Conservation (phyloP, 148 eudicot species). For the Chenopodium formosanum region DNA sequence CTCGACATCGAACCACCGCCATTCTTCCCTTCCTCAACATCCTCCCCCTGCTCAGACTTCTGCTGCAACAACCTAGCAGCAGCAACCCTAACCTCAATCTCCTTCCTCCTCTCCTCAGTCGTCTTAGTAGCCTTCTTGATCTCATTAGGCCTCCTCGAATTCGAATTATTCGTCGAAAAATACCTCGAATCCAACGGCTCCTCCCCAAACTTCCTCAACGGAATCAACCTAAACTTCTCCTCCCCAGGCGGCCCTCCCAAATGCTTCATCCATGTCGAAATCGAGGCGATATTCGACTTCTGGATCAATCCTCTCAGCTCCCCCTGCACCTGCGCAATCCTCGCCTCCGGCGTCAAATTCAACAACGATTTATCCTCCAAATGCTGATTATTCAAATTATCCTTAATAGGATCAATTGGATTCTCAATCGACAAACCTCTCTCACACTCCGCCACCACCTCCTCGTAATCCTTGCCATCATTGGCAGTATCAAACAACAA, state of each 20-base stretch:
- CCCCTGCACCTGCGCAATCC: slow-evolving; percentile 50
- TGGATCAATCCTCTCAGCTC: slow-evolving; percentile 59
- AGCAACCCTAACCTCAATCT: slow-evolving; percentile 89
- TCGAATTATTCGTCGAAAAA: slow-evolving; percentile 32
- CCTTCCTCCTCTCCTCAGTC: slow-evolving; percentile 80
- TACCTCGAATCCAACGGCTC: slow-evolving; percentile 74
- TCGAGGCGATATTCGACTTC: slow-evolving; percentile 67
- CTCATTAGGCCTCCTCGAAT: slow-evolving; percentile 57
- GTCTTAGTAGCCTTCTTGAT: slow-evolving; percentile 88
- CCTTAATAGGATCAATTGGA: slow-evolving; percentile 83
- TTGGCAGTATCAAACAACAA: slow-evolving; percentile 64
- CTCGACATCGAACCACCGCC: neutral
- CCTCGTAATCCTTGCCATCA: slow-evolving; percentile 71
- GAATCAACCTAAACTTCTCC: slow-evolving; percentile 68
- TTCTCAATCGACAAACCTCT: slow-evolving; percentile 66
- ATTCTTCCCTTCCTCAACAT: slow-evolving; percentile 40
- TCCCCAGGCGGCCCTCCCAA: slow-evolving; percentile 60
- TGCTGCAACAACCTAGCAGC: slow-evolving; percentile 93
- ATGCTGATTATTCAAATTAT: slow-evolving; percentile 35
- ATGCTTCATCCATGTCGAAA: slow-evolving; percentile 83
- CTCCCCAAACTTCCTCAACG: slow-evolving; percentile 55
- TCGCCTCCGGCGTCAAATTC: slow-evolving; percentile 38
- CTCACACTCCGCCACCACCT: slow-evolving; percentile 77
- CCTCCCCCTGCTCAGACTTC: slow-evolving; percentile 45
- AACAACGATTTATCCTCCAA: slow-evolving; percentile 53